Conservation (phyloP, 2,329 filamentous ascomycete species). For the Pseudocercospora ulei region DNA sequence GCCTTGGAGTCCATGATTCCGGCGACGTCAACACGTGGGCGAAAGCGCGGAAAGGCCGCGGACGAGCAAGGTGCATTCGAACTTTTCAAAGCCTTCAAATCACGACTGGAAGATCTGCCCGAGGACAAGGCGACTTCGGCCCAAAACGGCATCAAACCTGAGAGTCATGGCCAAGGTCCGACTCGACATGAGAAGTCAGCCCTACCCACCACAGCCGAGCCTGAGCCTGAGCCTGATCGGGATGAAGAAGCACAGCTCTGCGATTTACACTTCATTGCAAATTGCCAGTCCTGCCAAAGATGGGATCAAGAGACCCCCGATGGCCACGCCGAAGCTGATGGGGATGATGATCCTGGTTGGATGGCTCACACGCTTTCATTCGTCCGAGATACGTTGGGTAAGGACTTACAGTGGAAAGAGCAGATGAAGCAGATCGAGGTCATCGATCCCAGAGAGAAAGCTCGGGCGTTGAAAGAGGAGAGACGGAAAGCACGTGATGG, state of each 20-base stretch:
- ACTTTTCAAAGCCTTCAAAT: slow-evolving; percentile 68
- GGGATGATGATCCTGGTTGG: slow-evolving; percentile 57
- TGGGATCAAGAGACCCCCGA: slow-evolving; percentile 65
- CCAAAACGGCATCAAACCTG: no score
- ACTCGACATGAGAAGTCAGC: slow-evolving; percentile 15
- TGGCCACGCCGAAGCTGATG: slow-evolving; percentile 43
- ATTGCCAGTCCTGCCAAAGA: slow-evolving; percentile 81
- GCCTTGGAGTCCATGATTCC: slow-evolving; percentile 66
- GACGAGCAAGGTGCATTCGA: slow-evolving; percentile 52
- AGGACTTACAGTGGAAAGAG: slow-evolving; percentile 78
- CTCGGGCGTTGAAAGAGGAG: slow-evolving; percentile 26
- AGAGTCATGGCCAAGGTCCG: no score
- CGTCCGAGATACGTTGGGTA: slow-evolving; percentile 79
- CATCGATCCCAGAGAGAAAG: slow-evolving; percentile 54
- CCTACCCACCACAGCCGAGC: slow-evolving; percentile 24
- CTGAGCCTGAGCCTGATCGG: slow-evolving; percentile 44
- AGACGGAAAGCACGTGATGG: slow-evolving; percentile 16
- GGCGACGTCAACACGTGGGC: slow-evolving; percentile 56
- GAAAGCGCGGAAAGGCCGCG: slow-evolving; percentile 53
- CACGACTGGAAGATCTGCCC: slow-evolving; percentile 53
- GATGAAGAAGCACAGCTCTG: slow-evolving; percentile 65
- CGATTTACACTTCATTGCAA: slow-evolving; percentile 89
- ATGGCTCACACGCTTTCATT: slow-evolving; percentile 79
- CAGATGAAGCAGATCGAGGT: slow-evolving; percentile 83
- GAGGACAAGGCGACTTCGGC: slow-evolving; percentile 8